Percentiles rank a stretch among this genome's conserved stretches.
These are phyloP conservation scores for Solanum phureja DNA, from an alignment of 257 asterid genomes.

Conservation along the genomic window DNA sequence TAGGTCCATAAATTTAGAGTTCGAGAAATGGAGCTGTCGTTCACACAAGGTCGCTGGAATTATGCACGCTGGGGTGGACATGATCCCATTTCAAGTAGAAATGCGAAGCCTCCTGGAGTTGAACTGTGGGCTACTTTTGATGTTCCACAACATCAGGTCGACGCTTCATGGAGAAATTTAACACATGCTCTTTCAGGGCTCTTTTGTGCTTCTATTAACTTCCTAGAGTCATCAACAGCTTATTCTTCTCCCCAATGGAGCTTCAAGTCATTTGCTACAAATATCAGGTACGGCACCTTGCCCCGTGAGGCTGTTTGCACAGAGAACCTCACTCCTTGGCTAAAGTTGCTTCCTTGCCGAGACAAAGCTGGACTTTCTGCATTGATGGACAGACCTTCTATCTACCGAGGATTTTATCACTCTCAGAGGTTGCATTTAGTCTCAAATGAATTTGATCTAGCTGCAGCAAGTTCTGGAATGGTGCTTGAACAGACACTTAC, in stretches of 20 bases:
- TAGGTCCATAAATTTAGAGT: slow-evolving; percentile 81
- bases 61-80: slow-evolving; percentile 95
- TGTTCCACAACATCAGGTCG: slow-evolving; percentile 68
- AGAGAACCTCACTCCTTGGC: slow-evolving; percentile 98
- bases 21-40: slow-evolving; percentile 89
- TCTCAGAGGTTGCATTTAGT: slow-evolving; percentile 79
- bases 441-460: slow-evolving; percentile 51
- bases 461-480: slow-evolving; percentile 34
- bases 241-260: slow-evolving; percentile 80
- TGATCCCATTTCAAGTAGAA: slow-evolving; percentile 71
- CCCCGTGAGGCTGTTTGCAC: slow-evolving; percentile 99
- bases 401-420: slow-evolving; percentile 75
- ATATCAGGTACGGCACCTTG: slow-evolving; percentile 75
- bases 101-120: slow-evolving; percentile 98
- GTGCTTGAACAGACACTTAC: slow-evolving; percentile 89
- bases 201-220: slow-evolving; percentile 97
- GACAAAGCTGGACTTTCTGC: slow-evolving; percentile 92
- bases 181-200: slow-evolving; percentile 97
- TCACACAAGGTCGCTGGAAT: slow-evolving; percentile 98
- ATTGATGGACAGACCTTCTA: slow-evolving; percentile 85
- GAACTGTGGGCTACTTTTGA: slow-evolving; percentile 97
- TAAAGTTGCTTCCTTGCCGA: slow-evolving; percentile 96
- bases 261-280: slow-evolving; percentile 48
- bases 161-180: slow-evolving; percentile 81
- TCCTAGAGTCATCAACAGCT: slow-evolving; percentile 77